Evolutionary conservation across 202 grass and related monocot genomes (phyloP).

Genomic region (Carex sylvatica): DNA sequence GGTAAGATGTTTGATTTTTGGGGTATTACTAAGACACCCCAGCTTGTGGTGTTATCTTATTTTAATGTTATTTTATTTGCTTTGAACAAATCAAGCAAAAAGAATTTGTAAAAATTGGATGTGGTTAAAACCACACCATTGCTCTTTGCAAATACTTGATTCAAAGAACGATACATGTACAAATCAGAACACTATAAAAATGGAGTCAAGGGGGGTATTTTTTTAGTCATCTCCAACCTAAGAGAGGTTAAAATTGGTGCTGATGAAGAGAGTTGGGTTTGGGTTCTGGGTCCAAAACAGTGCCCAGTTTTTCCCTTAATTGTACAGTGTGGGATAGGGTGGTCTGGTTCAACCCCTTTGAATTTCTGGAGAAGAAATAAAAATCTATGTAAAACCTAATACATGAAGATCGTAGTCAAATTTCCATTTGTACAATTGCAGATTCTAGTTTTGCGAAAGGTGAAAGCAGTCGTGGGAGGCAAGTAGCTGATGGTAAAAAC

Average conservation of each 20-base stretch:
- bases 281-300: background rate
- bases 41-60: background rate
- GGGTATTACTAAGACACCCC: background rate
- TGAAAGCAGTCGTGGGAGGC: conserved; percentile 26
- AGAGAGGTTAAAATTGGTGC: background rate
- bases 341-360: background rate
- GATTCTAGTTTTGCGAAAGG: conserved; percentile 43
- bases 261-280: background rate
- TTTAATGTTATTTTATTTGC: background rate
- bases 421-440: conserved; percentile 26
- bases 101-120: background rate
- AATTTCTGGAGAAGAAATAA: background rate
- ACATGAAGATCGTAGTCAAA: background rate
- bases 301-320: too few relatives aligned
- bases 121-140: background rate
- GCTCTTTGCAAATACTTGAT: background rate
- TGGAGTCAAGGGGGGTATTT: background rate
- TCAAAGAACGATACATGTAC: too few relatives aligned
- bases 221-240: background rate
- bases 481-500: conserved; percentile 14
- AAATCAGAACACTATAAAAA: background rate
- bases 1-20: background rate
- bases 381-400: background rate
- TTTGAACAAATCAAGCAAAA: background rate
- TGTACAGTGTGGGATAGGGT: too few relatives aligned